Evolutionary conservation across 306 rosid species (phyloP), one percentile per base, ranked within the genome.

Genomic region (Abrus precatorius): DNA sequence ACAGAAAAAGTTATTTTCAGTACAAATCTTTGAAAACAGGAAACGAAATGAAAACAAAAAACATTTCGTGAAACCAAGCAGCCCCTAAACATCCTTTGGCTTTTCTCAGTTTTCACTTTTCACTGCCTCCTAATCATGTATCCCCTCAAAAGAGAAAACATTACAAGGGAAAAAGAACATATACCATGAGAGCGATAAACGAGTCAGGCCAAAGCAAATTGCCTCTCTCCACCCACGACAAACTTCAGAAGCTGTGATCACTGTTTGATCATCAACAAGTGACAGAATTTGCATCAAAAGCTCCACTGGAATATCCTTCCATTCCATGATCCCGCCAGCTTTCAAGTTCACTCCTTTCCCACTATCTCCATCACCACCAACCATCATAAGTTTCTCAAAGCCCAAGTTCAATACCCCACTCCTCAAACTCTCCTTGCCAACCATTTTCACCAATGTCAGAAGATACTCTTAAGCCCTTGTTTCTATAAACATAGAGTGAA

Each of bases 301-400:
- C 86, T 95, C 98, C 85, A 87, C 87, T 0, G 97, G 97, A 87
- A 95, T 92, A 78, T 92, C 97, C 73, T 91, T 92, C 98, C 98
- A 92, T 54, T 85, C 89, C 1, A 66, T 85, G 5, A 83, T 79
- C 11, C 38, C 81, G 70, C 83, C 92, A 68, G 66, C 86, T 8
- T 88, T 85, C 90, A 89, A 70, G 69, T 88, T 80, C 79, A 70
- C 78, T 82, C 85, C 77, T 78, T 80, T 82, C 71, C 61, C 80
- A 74, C 80, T 74, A 30, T 77, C 44, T 69, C 76, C 83, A 56
- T 69, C 72, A 3, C 56, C 87, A 40, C 65, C 75, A 65, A 67
- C 29, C 93, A 90, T 90, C 91, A 88, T 87, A 20, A 91, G 90
- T 83, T 90, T 82, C 87, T 82, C 91, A 87, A 90, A 90, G 88